Conservation (phyloP, 805 yeast genomes). For the Saccharomycopsis fermentans region DNA sequence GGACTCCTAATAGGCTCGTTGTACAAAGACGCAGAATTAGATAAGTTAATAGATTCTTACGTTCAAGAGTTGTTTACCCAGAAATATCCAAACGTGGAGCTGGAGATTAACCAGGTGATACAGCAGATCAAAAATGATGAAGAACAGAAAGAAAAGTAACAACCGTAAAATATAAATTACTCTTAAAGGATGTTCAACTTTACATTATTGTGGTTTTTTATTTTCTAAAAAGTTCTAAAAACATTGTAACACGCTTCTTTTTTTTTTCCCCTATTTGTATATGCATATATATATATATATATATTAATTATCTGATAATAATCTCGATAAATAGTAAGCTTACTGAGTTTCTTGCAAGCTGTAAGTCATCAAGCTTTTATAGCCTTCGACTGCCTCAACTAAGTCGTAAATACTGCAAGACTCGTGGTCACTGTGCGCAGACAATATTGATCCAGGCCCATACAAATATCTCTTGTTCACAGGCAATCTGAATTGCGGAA, state of each 20-base stretch:
- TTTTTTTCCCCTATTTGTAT: not conserved
- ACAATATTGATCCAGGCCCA: constrained; percentile 44
- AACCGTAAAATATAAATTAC: no score
- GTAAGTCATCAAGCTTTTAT: constrained; percentile 27
- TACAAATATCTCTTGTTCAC: constrained; percentile 31
- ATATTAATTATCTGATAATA: no score
- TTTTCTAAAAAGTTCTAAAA: no score
- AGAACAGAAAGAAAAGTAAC: not conserved
- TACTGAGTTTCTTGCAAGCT: not conserved
- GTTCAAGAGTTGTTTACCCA: constrained; percentile 2
- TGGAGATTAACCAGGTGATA: not conserved
- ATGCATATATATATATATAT: no score
- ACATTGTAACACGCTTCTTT: no score
- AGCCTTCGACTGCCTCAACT: constrained; percentile 33
- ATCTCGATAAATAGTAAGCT: not conserved
- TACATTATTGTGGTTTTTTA: no score
- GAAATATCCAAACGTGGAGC: not conserved
- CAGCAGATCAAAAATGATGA: not conserved
- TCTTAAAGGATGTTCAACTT: no score
- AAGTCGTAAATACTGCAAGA: constrained; percentile 32
- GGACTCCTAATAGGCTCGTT: constrained; percentile 16
- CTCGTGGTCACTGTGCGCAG: constrained; percentile 43
- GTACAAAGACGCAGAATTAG: constrained; percentile 11
- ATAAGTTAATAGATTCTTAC: constrained; percentile 8
- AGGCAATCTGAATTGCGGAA: constrained; percentile 10